phyloP scores from a whole-genome alignment of 2,329 filamentous ascomycete genomes.

The Sclerotiophoma versabilis region DNA sequence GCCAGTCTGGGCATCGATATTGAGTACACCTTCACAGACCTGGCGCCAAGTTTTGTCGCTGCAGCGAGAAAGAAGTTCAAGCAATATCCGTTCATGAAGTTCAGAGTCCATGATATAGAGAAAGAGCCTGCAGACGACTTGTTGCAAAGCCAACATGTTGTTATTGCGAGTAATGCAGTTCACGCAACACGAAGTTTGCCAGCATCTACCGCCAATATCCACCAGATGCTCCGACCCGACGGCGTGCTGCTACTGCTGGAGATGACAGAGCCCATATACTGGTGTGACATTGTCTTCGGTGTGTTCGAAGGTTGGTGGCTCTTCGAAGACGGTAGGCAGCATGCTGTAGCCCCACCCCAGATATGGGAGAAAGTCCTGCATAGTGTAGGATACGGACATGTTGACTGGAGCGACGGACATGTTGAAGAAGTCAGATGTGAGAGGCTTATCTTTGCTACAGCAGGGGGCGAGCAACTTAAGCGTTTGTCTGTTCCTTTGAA shows the following conservation, averaged over 20 bases:
- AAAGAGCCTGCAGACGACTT: conserved; percentile 23
- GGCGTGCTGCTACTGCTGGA: conserved; percentile 25
- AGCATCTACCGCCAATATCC: conserved; percentile 14
- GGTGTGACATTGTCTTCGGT: conserved; percentile 30
- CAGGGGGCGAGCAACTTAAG: conserved; percentile 2
- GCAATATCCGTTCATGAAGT: conserved; percentile 43
- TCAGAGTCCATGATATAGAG: conserved; percentile 43
- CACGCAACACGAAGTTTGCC: conserved; percentile 25
- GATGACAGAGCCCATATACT: conserved; percentile 20
- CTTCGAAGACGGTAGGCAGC: conserved; percentile 16
- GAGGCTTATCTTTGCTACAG: conserved; percentile 10
- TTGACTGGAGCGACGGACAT: conserved; percentile 25
- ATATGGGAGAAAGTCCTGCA: conserved; percentile 18
- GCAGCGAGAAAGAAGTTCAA: conserved; percentile 44
- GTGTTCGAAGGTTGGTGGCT: conserved; percentile 36
- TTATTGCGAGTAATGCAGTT: conserved; percentile 26
- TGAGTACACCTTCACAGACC: conserved; percentile 52
- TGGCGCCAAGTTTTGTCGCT: conserved; percentile 47
- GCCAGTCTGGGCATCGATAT: conserved; percentile 36
- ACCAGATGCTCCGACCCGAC: conserved; percentile 12
- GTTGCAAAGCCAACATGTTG: conserved; percentile 16
- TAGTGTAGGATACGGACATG: conserved; percentile 15
- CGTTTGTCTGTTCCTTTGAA: not conserved
- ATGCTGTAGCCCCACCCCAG: conserved; percentile 8
- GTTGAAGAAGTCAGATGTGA: conserved; percentile 5